Percentiles rank a stretch among this genome's conserved stretches.
Evolutionary conservation across 176 grass and related monocot genomes (phyloP).

Genomic region (Secale cereale): DNA sequence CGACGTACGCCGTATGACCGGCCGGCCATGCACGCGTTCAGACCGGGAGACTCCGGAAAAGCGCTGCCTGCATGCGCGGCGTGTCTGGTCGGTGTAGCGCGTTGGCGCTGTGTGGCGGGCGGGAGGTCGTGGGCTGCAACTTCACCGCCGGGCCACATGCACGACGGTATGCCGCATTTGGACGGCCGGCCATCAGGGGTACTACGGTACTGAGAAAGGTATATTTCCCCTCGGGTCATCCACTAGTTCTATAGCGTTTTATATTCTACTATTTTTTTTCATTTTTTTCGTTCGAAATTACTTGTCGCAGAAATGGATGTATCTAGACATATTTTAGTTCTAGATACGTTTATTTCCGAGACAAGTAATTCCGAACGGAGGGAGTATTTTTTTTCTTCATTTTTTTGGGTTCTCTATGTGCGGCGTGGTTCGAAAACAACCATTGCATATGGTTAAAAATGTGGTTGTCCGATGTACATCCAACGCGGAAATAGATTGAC

Average conservation of each 20-base stretch:
- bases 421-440: neutral
- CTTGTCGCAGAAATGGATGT: no score
- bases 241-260: no score
- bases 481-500: neutral
- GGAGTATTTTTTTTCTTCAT: no score
- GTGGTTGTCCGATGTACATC: neutral
- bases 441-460: neutral
- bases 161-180: neutral
- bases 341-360: no score
- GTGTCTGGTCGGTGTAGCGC: slow-evolving; percentile 30
- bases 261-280: no score
- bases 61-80: neutral
- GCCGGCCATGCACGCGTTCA: slow-evolving; percentile 16
- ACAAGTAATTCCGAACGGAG: no score
- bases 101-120: neutral
- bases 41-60: neutral
- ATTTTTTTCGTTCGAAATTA: no score
- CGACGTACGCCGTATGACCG: neutral
- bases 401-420: neutral
- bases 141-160: neutral
- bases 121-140: slow-evolving; percentile 9
- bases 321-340: no score
- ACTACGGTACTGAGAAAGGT: no score
- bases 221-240: no score
- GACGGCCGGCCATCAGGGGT: neutral